Evolutionary conservation across 345 rosid species (phyloP).

Genomic region (Turritis glabra): DNA sequence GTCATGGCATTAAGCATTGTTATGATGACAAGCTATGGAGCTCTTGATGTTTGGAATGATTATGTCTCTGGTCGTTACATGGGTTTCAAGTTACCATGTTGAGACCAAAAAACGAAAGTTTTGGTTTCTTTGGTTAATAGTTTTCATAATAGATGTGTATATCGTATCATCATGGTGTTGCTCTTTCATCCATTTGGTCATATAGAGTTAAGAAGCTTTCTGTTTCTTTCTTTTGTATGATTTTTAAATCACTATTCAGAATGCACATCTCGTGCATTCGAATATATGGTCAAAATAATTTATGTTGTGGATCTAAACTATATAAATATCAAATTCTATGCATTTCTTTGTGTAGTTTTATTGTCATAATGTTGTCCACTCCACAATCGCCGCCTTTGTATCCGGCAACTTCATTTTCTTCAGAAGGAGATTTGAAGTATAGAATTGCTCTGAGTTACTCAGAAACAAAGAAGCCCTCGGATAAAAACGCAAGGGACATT

Average conservation of each 20-base stretch:
- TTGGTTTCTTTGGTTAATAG: constrained; percentile 28
- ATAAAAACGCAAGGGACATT: too few species aligned
- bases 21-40: constrained; percentile 74
- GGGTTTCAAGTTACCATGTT: constrained; percentile 80
- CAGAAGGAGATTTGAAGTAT: not conserved
- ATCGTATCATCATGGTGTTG: constrained; percentile 21
- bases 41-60: constrained; percentile 65
- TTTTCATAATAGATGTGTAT: constrained; percentile 11
- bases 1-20: constrained; percentile 83
- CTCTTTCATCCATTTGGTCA: not conserved
- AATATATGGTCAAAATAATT: constrained; percentile 23
- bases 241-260: constrained; percentile 22
- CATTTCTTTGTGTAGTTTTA: not conserved
- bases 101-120: constrained; percentile 29
- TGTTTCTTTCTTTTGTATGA: not conserved
- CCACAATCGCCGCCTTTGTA: not conserved
- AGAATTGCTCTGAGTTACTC: not conserved
- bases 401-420: not conserved
- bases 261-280: constrained; percentile 46
- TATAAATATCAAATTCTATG: not conserved
- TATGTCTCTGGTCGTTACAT: constrained; percentile 56
- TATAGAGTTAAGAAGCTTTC: not conserved
- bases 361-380: not conserved
- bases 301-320: not conserved
- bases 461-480: not conserved